Evolutionary conservation across 169 alveolate species (phyloP).

Genomic region (Eimeria praecox): DNA sequence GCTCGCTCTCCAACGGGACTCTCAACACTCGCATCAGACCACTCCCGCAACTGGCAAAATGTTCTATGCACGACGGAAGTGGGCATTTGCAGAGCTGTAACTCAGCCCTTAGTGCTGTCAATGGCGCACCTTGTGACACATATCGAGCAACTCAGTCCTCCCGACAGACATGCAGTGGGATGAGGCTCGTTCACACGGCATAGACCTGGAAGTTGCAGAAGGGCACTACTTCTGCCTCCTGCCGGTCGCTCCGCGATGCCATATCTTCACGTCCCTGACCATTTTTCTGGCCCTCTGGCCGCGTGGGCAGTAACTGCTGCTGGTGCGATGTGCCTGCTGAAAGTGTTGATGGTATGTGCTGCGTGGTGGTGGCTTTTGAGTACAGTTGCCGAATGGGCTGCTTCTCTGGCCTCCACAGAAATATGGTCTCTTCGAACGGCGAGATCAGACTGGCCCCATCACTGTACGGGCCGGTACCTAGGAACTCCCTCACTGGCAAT

Average conservation of each 20-base stretch:
- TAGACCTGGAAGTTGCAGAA: constrained; percentile 72
- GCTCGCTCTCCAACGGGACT: background rate
- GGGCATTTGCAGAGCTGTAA: constrained; percentile 22
- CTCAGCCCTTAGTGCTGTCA: constrained; percentile 42
- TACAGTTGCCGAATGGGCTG: constrained; percentile 86
- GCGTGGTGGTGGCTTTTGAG: constrained; percentile 41
- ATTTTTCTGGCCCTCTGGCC: constrained; percentile 35
- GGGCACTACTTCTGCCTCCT: constrained; percentile 69
- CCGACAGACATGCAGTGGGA: constrained; percentile 36
- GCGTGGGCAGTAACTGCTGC: constrained; percentile 53
- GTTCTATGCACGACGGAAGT: background rate
- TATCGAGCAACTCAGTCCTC: background rate
- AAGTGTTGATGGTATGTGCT: constrained; percentile 21
- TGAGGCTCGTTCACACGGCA: constrained; percentile 41
- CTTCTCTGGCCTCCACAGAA: constrained; percentile 91
- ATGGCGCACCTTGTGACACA: background rate
- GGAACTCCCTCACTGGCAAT: constrained; percentile 87
- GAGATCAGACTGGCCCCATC: constrained; percentile 92
- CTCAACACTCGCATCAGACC: background rate
- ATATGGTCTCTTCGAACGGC: constrained; percentile 88
- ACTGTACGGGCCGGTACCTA: constrained; percentile 93
- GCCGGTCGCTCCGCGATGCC: constrained; percentile 60
- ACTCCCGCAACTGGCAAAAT: background rate
- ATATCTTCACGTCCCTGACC: constrained; percentile 65
- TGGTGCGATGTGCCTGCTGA: constrained; percentile 22